Base-by-base conservation (phyloP, 2,329 filamentous ascomycete genomes). In the Polychaeton citri region DNA sequence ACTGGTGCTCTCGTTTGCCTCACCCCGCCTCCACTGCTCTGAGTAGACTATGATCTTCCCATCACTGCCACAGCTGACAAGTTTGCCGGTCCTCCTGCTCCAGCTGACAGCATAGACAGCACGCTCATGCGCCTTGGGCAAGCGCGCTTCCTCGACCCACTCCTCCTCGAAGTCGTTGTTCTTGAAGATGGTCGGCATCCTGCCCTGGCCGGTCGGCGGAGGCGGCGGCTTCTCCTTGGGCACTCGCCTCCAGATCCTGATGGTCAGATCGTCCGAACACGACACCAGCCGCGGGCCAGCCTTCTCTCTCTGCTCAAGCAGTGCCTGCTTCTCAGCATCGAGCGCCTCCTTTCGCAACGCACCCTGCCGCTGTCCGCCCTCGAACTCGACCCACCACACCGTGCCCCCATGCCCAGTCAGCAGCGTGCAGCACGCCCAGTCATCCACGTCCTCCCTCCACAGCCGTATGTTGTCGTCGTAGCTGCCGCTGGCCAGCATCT, bases 391-490 rank as follows among this genome's bases (percentile, higher is more conserved):
- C 45, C 76, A 81, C 90, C 90, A 98, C 8, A 96, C 87, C 2
- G 90, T 98, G 2, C 80, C 82, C 19, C 63, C 65, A 54, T 96
- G 88, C 1, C 82, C 86, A 47, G 80, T 74, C 18, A 96, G 65
- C 32, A 86, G 74, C 7, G 81, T 74, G 19, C 94, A 81, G 53
- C 88, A 93, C 8, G 81, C 81, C 90, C 90, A 98, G 56, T 96
- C 88, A 52, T 95, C 88, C 21, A 74, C 70, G 58, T 95, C 88
- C 63, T 94, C 87, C 32, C 81, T 74, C 78, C 88, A 96, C 39
- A 96, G 62, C 39, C 88, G 66, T 20, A 94, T 79, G 4, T 81
- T 90, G 55, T 96, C 81, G 53, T 98, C 90, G 58, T 98, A 98
- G 56, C 84, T 92, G n/a, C 75, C 80, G 52, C 81, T 90, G 5